Base-by-base conservation (phyloP, 2,329 filamentous ascomycete species). In the Talaromyces atroroseus region DNA sequence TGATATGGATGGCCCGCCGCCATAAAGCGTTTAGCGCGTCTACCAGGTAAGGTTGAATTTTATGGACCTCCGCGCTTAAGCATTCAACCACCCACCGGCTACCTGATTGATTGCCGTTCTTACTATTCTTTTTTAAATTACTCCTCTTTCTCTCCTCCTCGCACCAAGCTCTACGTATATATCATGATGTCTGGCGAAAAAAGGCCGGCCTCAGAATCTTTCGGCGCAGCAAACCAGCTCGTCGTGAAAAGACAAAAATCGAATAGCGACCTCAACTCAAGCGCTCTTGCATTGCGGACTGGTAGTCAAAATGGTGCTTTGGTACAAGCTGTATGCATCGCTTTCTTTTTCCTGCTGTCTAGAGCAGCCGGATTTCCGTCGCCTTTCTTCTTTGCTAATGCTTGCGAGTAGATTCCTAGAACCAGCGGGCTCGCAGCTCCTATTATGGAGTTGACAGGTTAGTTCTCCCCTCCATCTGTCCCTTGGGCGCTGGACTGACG, bases 191-290 rank as follows among this genome's bases (percentile, higher is more conserved):
- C 91, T 34, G 82, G 88, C 61, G 92, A 95, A 75, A 97, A 99
- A 77, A 85, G 94, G 69, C 88, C 91, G 58, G 91, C 92, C n/a
- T 86, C 89, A 60, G 87, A 88, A 64, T 88, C 89, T 59, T 92
- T 92, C 64, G 84, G 86, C 65, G 84, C 85, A 23, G 85, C 86
- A 8, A 71, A 60, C 49, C 89, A 95, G 73, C 81, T 92, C 64
- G 84, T 91, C 40, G 87, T 97, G 60, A 99, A 97, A 79, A 82
- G 92, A 70, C 91, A 92, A 71, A 95, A 94, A 71, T 82, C 84
- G 57, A 82, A 84, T 63, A 77, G 76, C 61, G 78, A 82, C 60
- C 71, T 83, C 58, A 81, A 78, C 66, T 78, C 81, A 54, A 77
- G 86, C 53, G 78, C 84, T 40, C 75, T 84, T 42, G 76, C 80